A percentile compares a stretch with the other conserved stretches of the same genome.
Evolutionary conservation across 2,329 filamentous ascomycete species (phyloP).

Genomic region (Curvularia spicifera): DNA sequence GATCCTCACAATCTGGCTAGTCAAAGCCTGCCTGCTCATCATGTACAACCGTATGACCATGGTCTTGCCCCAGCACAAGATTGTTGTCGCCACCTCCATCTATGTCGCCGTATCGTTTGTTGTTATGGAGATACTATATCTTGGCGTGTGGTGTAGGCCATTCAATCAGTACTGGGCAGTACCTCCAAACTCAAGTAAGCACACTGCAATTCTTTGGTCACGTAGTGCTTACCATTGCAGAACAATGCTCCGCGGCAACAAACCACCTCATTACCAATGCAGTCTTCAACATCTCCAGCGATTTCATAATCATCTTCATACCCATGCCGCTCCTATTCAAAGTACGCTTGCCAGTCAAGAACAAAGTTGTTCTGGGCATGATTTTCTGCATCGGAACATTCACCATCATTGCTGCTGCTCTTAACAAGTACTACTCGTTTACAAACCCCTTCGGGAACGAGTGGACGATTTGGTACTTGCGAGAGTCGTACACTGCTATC

Average conservation of each 20-base stretch:
- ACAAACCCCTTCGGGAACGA: slow-evolving; percentile 61
- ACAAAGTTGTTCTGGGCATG: slow-evolving; percentile 61
- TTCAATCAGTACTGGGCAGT: slow-evolving; percentile 61
- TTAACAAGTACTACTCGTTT: slow-evolving; percentile 69
- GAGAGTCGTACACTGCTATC: slow-evolving; percentile 65
- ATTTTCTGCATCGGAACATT: slow-evolving; percentile 63
- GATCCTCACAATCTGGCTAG: slow-evolving; percentile 58
- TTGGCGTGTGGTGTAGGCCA: slow-evolving; percentile 63
- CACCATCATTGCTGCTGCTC: slow-evolving; percentile 61
- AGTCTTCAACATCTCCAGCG: slow-evolving; percentile 55
- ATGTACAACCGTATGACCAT: slow-evolving; percentile 60
- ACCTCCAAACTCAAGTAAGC: slow-evolving; percentile 47
- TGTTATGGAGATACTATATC: slow-evolving; percentile 57
- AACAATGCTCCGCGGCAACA: slow-evolving; percentile 53
- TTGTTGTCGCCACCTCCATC: slow-evolving; percentile 52
- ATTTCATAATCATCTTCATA: slow-evolving; percentile 55
- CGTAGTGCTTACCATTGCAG: slow-evolving; percentile 20
- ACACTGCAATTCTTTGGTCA: background rate
- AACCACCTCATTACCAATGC: slow-evolving; percentile 51
- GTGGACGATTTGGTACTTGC: slow-evolving; percentile 66
- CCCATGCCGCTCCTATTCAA: slow-evolving; percentile 56
- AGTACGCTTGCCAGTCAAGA: slow-evolving; percentile 52
- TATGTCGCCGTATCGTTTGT: slow-evolving; percentile 57
- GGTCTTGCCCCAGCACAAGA: slow-evolving; percentile 37
- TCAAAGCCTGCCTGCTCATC: slow-evolving; percentile 61